Conservation (phyloP, 2,329 filamentous ascomycete species). For the Paramyrothecium roridum region DNA sequence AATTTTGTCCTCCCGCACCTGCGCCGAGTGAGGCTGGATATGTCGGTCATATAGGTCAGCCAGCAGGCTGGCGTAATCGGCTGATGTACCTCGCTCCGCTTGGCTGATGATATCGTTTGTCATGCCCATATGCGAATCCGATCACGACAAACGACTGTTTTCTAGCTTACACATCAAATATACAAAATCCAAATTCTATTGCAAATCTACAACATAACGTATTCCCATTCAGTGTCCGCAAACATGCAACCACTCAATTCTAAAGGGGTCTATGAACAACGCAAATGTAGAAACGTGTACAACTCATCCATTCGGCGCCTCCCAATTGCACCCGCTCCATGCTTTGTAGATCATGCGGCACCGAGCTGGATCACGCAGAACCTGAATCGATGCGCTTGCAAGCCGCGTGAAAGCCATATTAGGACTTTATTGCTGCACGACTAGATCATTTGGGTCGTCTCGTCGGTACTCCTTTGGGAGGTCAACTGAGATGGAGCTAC, state of each 20-base stretch:
- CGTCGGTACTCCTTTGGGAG: no score
- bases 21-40: conserved; percentile 19
- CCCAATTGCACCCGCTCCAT: no score
- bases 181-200: conserved; percentile 22
- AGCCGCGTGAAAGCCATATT: no score
- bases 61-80: background rate
- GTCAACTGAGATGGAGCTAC: no score
- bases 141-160: conserved; percentile 39
- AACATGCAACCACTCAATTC: conserved; percentile 2
- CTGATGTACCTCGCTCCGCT: background rate
- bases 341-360: no score
- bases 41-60: conserved; percentile 20
- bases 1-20: conserved; percentile 23
- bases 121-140: conserved; percentile 35
- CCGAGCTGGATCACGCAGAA: no score
- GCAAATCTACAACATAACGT: conserved; percentile 15
- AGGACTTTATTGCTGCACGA: no score
- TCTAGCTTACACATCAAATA: conserved; percentile 38
- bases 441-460: no score
- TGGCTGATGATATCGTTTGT: conserved; percentile 23
- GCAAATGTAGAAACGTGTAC: no score
- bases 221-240: conserved; percentile 1
- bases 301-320: no score
- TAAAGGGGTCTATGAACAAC: no score
- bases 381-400: no score